Evolutionary conservation across 1,284 basidiomycete genomes (phyloP).

Genomic region (Moesziomyces antarcticus): DNA sequence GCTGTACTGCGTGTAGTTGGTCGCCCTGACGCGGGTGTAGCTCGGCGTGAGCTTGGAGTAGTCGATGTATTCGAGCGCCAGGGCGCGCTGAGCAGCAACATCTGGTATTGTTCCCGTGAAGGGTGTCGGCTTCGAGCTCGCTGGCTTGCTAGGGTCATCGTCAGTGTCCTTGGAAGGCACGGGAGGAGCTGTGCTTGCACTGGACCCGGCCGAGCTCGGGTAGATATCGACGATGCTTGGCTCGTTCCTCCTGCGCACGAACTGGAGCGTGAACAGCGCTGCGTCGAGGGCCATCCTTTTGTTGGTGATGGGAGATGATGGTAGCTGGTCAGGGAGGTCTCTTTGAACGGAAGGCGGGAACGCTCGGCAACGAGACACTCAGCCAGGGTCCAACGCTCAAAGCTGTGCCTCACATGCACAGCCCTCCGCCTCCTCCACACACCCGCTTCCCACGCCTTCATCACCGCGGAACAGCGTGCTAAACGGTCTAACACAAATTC

Average conservation of each 20-base stretch:
- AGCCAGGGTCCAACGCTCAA: constrained; percentile 18
- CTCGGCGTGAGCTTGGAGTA: constrained; percentile 32
- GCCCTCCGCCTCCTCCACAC: constrained; percentile 1
- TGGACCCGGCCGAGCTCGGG: constrained; percentile 8
- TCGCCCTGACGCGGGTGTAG: constrained; percentile 51
- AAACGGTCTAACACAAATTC: too few species aligned
- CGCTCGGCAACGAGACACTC: not conserved
- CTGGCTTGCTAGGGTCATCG: not conserved
- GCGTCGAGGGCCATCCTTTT: constrained; percentile 44
- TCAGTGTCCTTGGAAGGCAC: constrained; percentile 26
- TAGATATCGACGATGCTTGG: constrained; percentile 52
- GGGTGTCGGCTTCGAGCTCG: constrained; percentile 14
- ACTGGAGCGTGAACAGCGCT: constrained; percentile 51
- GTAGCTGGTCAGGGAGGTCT: not conserved
- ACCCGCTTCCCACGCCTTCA: not conserved
- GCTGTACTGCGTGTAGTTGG: constrained; percentile 33
- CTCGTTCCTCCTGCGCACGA: constrained; percentile 30
- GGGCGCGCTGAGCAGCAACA: constrained; percentile 22
- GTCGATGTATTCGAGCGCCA: constrained; percentile 28
- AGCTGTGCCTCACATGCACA: constrained; percentile 2
- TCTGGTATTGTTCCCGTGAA: constrained; percentile 44
- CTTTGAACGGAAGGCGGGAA: not conserved
- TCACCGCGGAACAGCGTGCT: not conserved
- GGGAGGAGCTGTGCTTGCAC: constrained; percentile 9
- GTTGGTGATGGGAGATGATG: not conserved